phyloP scores from a whole-genome alignment of 768 basidiomycete species.

The Tulasnella sp. region DNA sequence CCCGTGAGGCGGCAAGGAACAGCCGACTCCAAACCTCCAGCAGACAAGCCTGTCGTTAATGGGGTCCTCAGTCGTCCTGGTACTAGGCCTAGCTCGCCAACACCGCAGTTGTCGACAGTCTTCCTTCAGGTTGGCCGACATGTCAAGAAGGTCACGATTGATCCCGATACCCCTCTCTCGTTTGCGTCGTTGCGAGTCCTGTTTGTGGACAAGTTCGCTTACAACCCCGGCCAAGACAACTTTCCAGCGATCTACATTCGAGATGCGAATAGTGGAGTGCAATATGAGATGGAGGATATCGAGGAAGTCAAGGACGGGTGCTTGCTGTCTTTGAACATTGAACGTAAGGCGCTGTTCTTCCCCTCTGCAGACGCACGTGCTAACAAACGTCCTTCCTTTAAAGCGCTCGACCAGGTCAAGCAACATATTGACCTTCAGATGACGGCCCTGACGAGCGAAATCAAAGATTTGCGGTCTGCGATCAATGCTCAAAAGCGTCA shows the following conservation, averaged over 20 bases:
- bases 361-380: background rate
- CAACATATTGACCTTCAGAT: slow-evolving; percentile 95
- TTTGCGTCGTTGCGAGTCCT: slow-evolving; percentile 69
- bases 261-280: slow-evolving; percentile 82
- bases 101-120: slow-evolving; percentile 40
- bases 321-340: slow-evolving; percentile 85
- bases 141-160: slow-evolving; percentile 75
- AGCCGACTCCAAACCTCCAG: background rate
- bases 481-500: slow-evolving; percentile 45
- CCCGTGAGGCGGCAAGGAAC: background rate
- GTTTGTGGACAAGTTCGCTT: slow-evolving; percentile 91
- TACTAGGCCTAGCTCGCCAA: background rate
- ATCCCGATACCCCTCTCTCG: slow-evolving; percentile 38
- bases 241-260: slow-evolving; percentile 94
- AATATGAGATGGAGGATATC: slow-evolving; percentile 92
- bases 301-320: slow-evolving; percentile 85
- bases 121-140: slow-evolving; percentile 86
- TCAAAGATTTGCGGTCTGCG: slow-evolving; percentile 71
- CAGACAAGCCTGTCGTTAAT: background rate
- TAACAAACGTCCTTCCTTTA: background rate
- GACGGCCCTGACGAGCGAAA: slow-evolving; percentile 67
- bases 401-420: slow-evolving; percentile 96
- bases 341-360: slow-evolving; percentile 53
- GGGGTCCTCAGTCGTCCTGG: background rate
- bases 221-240: slow-evolving; percentile 84